Evolutionary conservation across 2,329 filamentous ascomycete species (phyloP), one percentile per base, ranked within the genome.

Genomic region (Diaporthe sp.): DNA sequence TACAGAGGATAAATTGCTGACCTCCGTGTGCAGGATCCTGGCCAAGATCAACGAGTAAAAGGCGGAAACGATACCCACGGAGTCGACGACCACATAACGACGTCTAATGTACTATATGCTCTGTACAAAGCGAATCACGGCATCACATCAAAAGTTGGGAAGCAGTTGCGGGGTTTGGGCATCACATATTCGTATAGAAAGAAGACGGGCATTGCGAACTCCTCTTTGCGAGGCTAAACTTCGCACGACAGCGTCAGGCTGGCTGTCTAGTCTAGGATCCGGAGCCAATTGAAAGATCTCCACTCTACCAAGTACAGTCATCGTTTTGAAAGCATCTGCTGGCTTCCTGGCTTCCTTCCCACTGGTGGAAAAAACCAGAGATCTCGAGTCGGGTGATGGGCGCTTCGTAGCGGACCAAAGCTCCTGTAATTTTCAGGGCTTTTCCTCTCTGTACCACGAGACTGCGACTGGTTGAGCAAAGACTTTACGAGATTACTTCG

Each of bases 31-130:
- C 81, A 98, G 96, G 86, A 95, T 99, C 81, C 92, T 99, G 77
- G 97, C 97, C 86, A 99, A 98, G 94, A 98, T 99, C 91, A 98
- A 95, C 88, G 96, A 98, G 91, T 98, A 94, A 89, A 90, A 80
- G 80, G 78, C 76, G 77, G 74, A 79, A 74, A 80, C 61, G 72
- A 76, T 76, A 76, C 75, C 75, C 75, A 73, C 31, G 60, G 68
- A 68, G 55, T 76, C 68, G 70, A 75, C 37, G 81, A 80, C 81
- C 80, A 78, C 71, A 81, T 80, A 79, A 71, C 63, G 76, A 77
- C 63, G 61, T 73, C 57, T 68, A 49, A 65, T 73, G 76, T 77
- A 77, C 73, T 44, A 77, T 73, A 75, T 71, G 60, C 77, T 79
- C 78, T 80, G 81, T 77, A 79, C 76, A 78, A 61, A 76, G 65